Evolutionary conservation across 2,329 filamentous ascomycete genomes (phyloP).

Genomic region (Lachnellula cervina): DNA sequence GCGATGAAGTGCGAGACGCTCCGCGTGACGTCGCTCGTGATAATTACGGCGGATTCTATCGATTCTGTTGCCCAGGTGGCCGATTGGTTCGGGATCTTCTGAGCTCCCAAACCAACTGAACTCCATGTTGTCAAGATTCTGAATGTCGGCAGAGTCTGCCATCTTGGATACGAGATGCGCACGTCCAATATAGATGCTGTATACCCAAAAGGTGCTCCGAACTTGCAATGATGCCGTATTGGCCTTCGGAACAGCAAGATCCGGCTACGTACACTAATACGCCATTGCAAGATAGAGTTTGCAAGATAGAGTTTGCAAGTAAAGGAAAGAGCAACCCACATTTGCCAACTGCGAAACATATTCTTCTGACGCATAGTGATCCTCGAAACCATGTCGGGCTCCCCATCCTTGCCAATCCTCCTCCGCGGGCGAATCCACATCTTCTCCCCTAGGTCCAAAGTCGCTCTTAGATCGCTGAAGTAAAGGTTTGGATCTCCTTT

Average conservation of each 20-base stretch:
- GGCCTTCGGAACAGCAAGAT: neutral
- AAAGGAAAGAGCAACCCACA: conserved; percentile 39
- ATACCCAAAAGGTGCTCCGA: conserved; percentile 3
- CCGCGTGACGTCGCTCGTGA: neutral
- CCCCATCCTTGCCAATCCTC: conserved; percentile 31
- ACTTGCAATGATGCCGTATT: neutral
- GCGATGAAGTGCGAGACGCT: neutral
- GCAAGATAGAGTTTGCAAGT: neutral
- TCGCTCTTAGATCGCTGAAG: conserved; percentile 46
- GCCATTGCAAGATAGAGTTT: neutral
- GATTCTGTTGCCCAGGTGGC: neutral
- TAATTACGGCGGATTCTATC: neutral
- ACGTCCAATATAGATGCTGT: neutral
- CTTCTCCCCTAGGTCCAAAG: conserved; percentile 42
- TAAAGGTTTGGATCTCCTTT: conserved; percentile 23
- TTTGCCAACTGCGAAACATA: conserved; percentile 64
- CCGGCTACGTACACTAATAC: neutral
- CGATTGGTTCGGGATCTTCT: neutral
- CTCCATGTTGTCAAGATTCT: neutral
- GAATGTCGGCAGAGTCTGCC: neutral
- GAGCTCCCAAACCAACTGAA: neutral
- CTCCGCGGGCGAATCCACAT: conserved; percentile 20
- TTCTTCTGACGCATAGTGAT: conserved; percentile 66
- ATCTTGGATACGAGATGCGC: neutral
- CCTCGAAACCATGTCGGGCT: conserved; percentile 65